These are phyloP conservation scores for Metschnikowia kunwiensis DNA, from an alignment of 805 yeast species.

Conservation along the genomic window DNA sequence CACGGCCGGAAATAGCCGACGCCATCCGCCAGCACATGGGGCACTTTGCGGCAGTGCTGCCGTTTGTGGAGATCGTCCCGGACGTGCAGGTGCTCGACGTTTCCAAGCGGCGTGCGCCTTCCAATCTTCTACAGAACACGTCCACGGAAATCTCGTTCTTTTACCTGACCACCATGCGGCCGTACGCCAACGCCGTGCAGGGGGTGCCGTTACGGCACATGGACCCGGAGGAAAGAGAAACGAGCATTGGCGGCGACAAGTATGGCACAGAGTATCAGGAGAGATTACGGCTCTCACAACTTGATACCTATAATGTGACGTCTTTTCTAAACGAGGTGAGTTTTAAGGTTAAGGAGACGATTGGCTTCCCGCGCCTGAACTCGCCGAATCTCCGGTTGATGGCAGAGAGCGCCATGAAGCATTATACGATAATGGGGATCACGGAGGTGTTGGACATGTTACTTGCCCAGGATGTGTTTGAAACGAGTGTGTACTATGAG, in stretches of 20 bases:
- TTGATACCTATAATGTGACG: conserved; percentile 11
- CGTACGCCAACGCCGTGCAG: conserved; percentile 14
- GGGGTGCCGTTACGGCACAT: conserved; percentile 15
- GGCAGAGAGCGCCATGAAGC: conserved; percentile 16
- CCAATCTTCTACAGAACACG: conserved; percentile 8
- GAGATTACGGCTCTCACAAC: conserved; percentile 1
- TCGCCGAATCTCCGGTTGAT: conserved; percentile 7
- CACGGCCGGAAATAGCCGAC: conserved; percentile 6
- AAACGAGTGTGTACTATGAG: neutral
- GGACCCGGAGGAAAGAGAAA: conserved; percentile 3
- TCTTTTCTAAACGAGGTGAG: conserved; percentile 7
- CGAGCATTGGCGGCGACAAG: conserved; percentile 6
- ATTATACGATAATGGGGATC: conserved; percentile 15
- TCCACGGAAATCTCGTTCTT: conserved; percentile 12
- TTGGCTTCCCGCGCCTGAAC: conserved; percentile 8
- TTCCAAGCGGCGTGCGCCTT: conserved; percentile 11
- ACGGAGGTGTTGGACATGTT: conserved; percentile 11
- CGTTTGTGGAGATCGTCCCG: conserved; percentile 6
- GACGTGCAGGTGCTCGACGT: conserved; percentile 14
- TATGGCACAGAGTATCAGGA: conserved; percentile 17
- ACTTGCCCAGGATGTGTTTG: conserved; percentile 1
- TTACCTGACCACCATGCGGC: conserved; percentile 17
- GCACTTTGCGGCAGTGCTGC: conserved; percentile 5
- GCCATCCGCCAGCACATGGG: conserved; percentile 8
- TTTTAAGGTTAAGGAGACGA: neutral